Base-by-base conservation (phyloP, 2,329 filamentous ascomycete genomes). In the Colletotrichum falcatum region DNA sequence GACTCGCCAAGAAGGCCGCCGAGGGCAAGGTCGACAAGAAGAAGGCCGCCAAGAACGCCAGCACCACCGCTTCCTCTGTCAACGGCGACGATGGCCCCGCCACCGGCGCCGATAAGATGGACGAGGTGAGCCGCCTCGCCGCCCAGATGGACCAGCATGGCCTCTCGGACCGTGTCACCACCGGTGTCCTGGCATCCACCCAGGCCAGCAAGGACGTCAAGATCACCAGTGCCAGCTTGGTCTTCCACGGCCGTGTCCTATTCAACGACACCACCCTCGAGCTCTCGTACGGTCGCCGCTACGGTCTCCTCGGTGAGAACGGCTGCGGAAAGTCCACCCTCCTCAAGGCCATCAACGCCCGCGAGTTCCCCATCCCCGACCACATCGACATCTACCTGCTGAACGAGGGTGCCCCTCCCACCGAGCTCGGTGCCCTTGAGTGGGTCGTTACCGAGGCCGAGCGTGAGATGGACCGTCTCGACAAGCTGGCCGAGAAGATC, bases 241-340 rank as follows among this genome's bases (percentile, higher is more conserved):
- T 98, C 74, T 99, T 99, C 90, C 97, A 99, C 88, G 96, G 97
- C 78, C 94, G 93, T 77, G 96, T 98, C 76, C 91, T 99, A 72
- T 93, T 99, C 84, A 95, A 91, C 80, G 96, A 99, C 83, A 93
- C 93, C 74, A 97, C 91, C 61, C 88, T 99, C 81, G 97, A 99
- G 84, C 88, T 99, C 78, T 95, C 93, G 81, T 96, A 94, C 81
- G 94, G 93, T 75, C 93, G 95, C 78, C 91, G 96, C 78, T 99
- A 99, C 81, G 96, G 96, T 81, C 87, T 99, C 69, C 86, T 99
- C 74, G 96, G 96, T 79, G 96, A 99, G 89, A 99, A 99, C 92
- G 96, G 96, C 75, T 99, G 96, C 83, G 96, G 96, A 82, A 99
- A 99, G 89, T 97, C 93, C 74, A 99, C 96, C n/a, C 84, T 99